These are phyloP conservation scores for Debaryomyces sp. DNA, from an alignment of 1,139 yeast species.

Conservation along the genomic window DNA sequence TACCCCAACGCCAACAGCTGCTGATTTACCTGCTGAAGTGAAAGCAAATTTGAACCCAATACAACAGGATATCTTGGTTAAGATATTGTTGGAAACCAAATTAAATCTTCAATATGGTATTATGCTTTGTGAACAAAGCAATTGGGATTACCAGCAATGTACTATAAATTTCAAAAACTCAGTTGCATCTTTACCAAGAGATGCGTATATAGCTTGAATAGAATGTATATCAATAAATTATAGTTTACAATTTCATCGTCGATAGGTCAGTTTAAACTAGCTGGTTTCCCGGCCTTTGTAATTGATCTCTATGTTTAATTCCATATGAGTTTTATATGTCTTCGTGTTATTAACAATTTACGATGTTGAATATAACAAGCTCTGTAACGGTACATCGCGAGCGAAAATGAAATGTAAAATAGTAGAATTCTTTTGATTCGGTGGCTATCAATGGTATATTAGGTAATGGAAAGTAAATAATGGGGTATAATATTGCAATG, in stretches of 20 bases:
- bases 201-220: conserved; percentile 29
- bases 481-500: conserved; percentile 63
- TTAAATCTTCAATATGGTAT: conserved; percentile 76
- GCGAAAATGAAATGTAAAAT: not conserved
- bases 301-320: not conserved
- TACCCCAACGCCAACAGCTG: conserved; percentile 28
- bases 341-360: not conserved
- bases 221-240: conserved; percentile 2
- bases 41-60: conserved; percentile 51
- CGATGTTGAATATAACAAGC: not conserved
- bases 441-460: not conserved
- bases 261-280: not conserved
- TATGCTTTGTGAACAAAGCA: conserved; percentile 87
- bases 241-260: not conserved
- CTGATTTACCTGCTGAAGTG: conserved; percentile 55
- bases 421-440: not conserved
- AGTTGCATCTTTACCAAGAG: conserved; percentile 45
- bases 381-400: not conserved
- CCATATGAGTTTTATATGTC: not conserved
- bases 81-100: conserved; percentile 71
- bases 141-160: conserved; percentile 79
- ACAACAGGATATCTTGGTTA: conserved; percentile 69
- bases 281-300: not conserved
- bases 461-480: conserved; percentile 6
- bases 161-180: conserved; percentile 72